Evolutionary conservation across 768 basidiomycete genomes (phyloP), one percentile per base, ranked within the genome.

Genomic region (Lentinula lateritia): DNA sequence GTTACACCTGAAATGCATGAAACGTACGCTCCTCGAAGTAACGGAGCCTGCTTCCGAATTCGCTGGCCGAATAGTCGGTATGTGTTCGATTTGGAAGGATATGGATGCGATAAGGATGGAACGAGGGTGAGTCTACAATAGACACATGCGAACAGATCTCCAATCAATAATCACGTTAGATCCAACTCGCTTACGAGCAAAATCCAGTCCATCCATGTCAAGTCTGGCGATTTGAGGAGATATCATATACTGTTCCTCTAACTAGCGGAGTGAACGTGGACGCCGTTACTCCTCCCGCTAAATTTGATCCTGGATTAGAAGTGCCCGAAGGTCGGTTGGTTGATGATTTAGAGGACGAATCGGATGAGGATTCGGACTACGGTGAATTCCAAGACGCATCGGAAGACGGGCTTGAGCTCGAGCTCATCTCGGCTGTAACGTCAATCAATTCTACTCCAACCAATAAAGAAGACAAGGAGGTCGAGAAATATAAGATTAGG

Each of bases 101-200:
- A 54, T 20, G 38, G 53, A 36, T 39, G 53, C 28, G 53, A 20
- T 13, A 54, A 38, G 53, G 53, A 54, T 41, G 38, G 53, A 6
- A 39, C 35, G 20, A 38, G 36, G 6, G 36, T 48, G 9, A 48
- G 46, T 48, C 18, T 45, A n/a, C 16, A 16, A 6, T 15, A 45
- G 6, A 28, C 28, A 28, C 28, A 28, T 28, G 28, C 28, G 28
- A 28, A 45, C 43, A 15, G 7, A n/a, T 8, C 18, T 20, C 43
- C n/a, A 12, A 16, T 18, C 16, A 7, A 18, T 10, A 41, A 20
- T 16, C 46, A 5, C 18, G 18, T 23, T 48, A 54, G 53, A 54
- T 54, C 36, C 53, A 54, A 18, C 53, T 54, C 9, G 53, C 53
- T n/a, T 54, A 54, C 35, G 53, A 54, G 18, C 53, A 54, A 13